Evolutionary conservation across 2,329 filamentous ascomycete genomes (phyloP).

Genomic region (Epichloe gansuensis): DNA sequence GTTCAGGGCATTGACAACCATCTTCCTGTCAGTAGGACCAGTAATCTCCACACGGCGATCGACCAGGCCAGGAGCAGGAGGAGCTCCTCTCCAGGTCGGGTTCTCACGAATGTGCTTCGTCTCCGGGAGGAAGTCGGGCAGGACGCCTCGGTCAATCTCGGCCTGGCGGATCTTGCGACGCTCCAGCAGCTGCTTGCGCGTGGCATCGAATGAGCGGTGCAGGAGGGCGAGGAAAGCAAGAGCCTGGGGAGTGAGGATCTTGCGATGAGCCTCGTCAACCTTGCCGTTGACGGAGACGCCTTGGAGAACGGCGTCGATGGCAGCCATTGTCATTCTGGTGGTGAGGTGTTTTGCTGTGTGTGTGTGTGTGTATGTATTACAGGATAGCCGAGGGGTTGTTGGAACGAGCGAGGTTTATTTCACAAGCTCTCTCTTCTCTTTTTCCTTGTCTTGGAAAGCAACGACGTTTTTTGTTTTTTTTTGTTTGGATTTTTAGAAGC

Average conservation of each 20-base stretch:
- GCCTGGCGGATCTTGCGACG: conserved; percentile 76
- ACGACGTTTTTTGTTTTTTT: neutral
- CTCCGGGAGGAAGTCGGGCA: conserved; percentile 92
- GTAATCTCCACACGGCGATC: conserved; percentile 96
- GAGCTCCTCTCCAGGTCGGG: conserved; percentile 82
- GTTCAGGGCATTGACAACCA: conserved; percentile 96
- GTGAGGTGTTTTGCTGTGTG: neutral
- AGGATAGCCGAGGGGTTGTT: too few relatives aligned
- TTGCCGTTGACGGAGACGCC: conserved; percentile 77
- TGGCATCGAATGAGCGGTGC: conserved; percentile 86
- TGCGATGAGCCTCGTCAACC: conserved; percentile 65
- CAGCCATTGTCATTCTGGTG: conserved; percentile 39
- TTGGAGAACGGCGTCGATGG: conserved; percentile 65
- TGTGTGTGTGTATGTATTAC: neutral
- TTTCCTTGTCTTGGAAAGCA: neutral
- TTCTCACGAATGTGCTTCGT: conserved; percentile 92
- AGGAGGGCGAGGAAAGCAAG: conserved; percentile 86
- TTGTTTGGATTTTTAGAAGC: neutral
- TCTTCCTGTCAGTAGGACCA: conserved; percentile 93
- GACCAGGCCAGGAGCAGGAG: conserved; percentile 80
- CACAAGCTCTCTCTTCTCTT: neutral
- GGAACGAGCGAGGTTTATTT: too few relatives aligned
- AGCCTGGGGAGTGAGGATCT: conserved; percentile 85
- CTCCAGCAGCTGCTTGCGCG: conserved; percentile 78
- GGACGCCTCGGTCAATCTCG: conserved; percentile 77